Conservation (phyloP, 345 rosid species). For the Barbarea vulgaris region DNA sequence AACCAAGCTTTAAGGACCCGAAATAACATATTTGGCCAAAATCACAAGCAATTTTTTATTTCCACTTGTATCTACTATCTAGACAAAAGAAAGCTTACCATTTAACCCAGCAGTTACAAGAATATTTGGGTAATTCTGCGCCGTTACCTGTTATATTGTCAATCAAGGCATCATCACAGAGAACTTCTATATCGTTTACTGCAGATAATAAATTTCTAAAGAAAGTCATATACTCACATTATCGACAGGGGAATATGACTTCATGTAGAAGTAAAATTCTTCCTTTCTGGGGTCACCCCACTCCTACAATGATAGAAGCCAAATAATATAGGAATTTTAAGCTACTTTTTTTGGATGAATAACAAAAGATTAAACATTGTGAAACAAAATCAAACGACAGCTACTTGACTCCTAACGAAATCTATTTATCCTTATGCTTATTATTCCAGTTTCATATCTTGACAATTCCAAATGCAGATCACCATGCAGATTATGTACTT, state of each 20-base stretch:
- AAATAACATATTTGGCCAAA: not conserved
- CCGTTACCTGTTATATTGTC: constrained; percentile 55
- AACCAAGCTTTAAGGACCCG: not conserved
- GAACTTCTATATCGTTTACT: not conserved
- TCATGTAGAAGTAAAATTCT: constrained; percentile 86
- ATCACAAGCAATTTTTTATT: not conserved
- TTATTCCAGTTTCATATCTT: constrained; percentile 10
- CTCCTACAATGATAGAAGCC: constrained; percentile 58
- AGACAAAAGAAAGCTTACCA: constrained; percentile 51
- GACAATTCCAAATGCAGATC: not conserved
- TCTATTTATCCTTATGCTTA: not conserved
- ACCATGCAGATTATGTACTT: not conserved
- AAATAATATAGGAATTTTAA: not conserved
- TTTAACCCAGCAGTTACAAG: constrained; percentile 87
- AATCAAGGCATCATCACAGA: constrained; percentile 3
- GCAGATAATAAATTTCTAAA: constrained; percentile 18
- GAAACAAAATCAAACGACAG: not conserved
- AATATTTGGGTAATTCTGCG: constrained; percentile 77
- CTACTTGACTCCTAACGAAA: not conserved
- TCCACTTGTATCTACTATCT: not conserved
- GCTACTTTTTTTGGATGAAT: not conserved
- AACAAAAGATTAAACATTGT: not conserved
- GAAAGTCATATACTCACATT: constrained; percentile 53
- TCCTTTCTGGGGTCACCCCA: constrained; percentile 98
- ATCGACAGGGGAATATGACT: constrained; percentile 95